Evolutionary conservation across 2,329 filamentous ascomycete species (phyloP).

Genomic region (Alternaria consortialis): DNA sequence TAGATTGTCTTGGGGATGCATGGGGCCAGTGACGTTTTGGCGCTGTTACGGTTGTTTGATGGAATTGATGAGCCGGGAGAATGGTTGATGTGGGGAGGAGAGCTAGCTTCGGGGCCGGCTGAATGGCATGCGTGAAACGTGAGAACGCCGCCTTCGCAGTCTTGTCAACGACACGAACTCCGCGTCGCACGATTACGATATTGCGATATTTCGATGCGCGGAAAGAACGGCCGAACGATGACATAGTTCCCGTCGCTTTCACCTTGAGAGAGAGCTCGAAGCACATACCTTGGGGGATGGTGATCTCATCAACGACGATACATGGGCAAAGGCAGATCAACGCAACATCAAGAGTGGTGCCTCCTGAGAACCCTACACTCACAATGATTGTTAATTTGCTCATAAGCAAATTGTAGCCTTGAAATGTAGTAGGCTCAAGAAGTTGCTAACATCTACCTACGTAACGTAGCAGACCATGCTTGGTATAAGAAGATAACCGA

Average conservation of each 20-base stretch:
- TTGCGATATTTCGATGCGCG: neutral
- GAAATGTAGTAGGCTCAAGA: neutral
- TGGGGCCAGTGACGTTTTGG: neutral
- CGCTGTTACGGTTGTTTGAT: conserved; percentile 7
- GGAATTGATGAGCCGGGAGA: conserved; percentile 18
- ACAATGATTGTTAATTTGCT: neutral
- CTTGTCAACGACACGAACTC: neutral
- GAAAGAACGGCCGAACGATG: neutral
- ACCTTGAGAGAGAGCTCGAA: neutral
- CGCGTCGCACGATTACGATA: neutral
- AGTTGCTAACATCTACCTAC: neutral
- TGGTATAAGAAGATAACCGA: neutral
- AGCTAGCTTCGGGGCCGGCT: conserved; percentile 12
- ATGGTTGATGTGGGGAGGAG: conserved; percentile 15
- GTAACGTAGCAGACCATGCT: neutral
- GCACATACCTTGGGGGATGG: neutral
- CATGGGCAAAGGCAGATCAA: neutral
- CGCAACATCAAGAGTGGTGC: neutral
- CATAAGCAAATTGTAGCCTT: neutral
- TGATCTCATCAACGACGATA: neutral
- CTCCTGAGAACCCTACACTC: neutral
- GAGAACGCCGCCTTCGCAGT: neutral
- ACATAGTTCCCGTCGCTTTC: neutral
- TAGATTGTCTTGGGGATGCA: conserved; percentile 13
- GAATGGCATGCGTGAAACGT: conserved; percentile 7